A percentile compares a stretch with the other conserved stretches of the same genome.
Conservation (phyloP, 2,329 filamentous ascomycete genomes). For the Colletotrichum gigasporum region DNA sequence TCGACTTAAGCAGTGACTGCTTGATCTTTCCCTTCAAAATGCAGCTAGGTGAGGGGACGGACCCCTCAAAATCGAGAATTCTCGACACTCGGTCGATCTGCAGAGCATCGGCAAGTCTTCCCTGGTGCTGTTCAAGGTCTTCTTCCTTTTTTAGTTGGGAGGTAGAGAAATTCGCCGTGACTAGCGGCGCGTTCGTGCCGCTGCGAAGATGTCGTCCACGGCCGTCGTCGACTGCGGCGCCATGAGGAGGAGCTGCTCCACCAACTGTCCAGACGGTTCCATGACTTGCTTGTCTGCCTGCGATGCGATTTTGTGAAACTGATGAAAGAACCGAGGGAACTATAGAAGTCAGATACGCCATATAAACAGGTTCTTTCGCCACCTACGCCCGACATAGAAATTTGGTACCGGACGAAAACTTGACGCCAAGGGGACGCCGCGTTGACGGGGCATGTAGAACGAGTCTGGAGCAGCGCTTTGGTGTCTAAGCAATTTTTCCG, state of each 20-base stretch:
- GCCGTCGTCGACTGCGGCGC: slow-evolving; percentile 67
- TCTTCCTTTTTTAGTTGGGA: slow-evolving; percentile 58
- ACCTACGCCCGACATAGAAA: background rate
- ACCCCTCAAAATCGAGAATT: slow-evolving; percentile 66
- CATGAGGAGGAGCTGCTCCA: slow-evolving; percentile 65
- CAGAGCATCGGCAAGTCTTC: slow-evolving; percentile 81
- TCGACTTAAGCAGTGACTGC: slow-evolving; percentile 34
- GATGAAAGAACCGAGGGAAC: slow-evolving; percentile 38
- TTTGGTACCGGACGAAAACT: slow-evolving; percentile 29
- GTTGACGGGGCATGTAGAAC: slow-evolving; percentile 49
- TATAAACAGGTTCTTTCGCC: slow-evolving; percentile 17
- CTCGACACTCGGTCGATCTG: slow-evolving; percentile 77
- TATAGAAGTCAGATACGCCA: slow-evolving; percentile 3
- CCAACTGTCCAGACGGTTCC: slow-evolving; percentile 83
- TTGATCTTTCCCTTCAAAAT: slow-evolving; percentile 11
- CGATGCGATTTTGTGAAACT: slow-evolving; percentile 34
- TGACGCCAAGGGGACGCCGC: slow-evolving; percentile 25
- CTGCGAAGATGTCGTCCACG: slow-evolving; percentile 72
- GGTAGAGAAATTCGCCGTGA: slow-evolving; percentile 59
- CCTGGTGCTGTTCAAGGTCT: slow-evolving; percentile 74
- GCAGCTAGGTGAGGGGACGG: slow-evolving; percentile 35
- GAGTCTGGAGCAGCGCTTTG: slow-evolving; percentile 51
- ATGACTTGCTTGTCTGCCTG: slow-evolving; percentile 64
- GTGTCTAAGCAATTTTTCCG: slow-evolving; percentile 56
- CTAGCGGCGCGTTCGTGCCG: slow-evolving; percentile 77